Percentiles rank a stretch among this genome's conserved stretches.
phyloP scores from a whole-genome alignment of 352 stramenopile genomes.

The Phytopythium boreale region DNA sequence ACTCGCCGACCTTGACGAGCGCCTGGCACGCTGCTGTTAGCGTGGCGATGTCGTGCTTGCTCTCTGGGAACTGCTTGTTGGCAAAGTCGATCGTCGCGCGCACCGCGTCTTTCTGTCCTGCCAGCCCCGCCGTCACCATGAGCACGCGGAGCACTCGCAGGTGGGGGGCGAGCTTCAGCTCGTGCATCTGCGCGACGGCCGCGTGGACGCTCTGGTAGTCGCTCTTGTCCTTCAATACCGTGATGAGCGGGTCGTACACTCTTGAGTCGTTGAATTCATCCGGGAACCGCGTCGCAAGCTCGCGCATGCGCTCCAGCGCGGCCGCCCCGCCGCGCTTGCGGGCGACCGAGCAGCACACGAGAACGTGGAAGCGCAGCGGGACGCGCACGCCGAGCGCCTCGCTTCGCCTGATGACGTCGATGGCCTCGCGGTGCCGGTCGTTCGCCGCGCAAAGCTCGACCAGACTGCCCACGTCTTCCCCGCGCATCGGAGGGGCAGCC shows the following conservation, averaged over 20 bases:
- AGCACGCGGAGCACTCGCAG: slow-evolving; percentile 58
- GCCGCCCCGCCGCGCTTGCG: slow-evolving; percentile 46
- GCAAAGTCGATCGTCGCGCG: slow-evolving; percentile 47
- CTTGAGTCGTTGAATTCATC: slow-evolving; percentile 15
- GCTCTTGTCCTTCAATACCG: slow-evolving; percentile 48
- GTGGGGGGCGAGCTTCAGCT: slow-evolving; percentile 38
- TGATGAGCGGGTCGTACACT: slow-evolving; percentile 54
- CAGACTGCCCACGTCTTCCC: slow-evolving; percentile 22
- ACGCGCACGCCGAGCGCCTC: slow-evolving; percentile 35
- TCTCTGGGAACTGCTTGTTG: slow-evolving; percentile 29
- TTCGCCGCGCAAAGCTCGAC: slow-evolving; percentile 40
- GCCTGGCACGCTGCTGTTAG: slow-evolving; percentile 64
- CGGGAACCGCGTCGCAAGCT: slow-evolving; percentile 20
- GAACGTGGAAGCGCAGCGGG: slow-evolving; percentile 31
- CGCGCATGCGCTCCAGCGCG: slow-evolving; percentile 35
- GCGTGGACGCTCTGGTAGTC: slow-evolving; percentile 59
- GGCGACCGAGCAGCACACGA: slow-evolving; percentile 44
- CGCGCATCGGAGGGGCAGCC: background rate
- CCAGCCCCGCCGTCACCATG: slow-evolving; percentile 49
- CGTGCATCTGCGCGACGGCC: slow-evolving; percentile 64
- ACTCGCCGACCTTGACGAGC: slow-evolving; percentile 44
- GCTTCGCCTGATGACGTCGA: slow-evolving; percentile 36
- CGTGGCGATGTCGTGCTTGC: slow-evolving; percentile 39
- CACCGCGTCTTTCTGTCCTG: slow-evolving; percentile 42
- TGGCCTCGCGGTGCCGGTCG: slow-evolving; percentile 48